Base-by-base conservation (phyloP, 768 basidiomycete species). In the Rhodosporidiobolus odoratus region DNA sequence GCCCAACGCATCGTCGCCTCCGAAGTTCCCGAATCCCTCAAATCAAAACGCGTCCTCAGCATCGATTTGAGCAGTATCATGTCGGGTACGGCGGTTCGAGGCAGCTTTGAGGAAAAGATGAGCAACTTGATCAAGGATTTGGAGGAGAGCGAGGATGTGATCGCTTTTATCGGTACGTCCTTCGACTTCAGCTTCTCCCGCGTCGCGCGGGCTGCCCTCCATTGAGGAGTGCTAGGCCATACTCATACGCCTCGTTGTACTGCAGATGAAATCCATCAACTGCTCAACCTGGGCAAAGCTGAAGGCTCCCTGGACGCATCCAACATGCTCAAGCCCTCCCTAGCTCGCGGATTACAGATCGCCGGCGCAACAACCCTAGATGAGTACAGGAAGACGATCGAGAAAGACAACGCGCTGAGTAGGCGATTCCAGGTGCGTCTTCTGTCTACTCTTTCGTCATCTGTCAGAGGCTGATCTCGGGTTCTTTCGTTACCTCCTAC, bases 1-100 rank as follows among this genome's bases (percentile, higher is more conserved):
- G 93, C 95, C 0, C 93, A 96, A 78, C 87, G 93, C 59, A 95
- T 97, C 69, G 86, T 94, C 75, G 92, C 93, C 73, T 87, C 91
- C 61, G 92, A 96, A 80, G 91, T 92, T 13, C 91, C 91, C 35
- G 85, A 84, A n/a, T 84, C 82, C 35, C 80, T 92, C 52, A 83
- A 91, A 47, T 84, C 52, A 16, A 57, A 58, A 37, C 45, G 65
- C 3, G 54, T 75, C 17, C 34, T 75, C 38, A 62, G 67, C 8
- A 65, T 75, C 27, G 74, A 75, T 50, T 56, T 75, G 2, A 45
- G 58, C 21, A 41, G 34, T 10, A 38, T 73, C 59, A 65, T 71
- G 43, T 16, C 54, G 16, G 69, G 72, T 37, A 72, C 74, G 13
- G 71, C 58, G 23, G 64, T 72, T 9, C 58, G 74, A 17, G 74